These are phyloP conservation scores for Claviceps quebecensis DNA, from an alignment of 2,329 filamentous ascomycete species.

Conservation along the genomic window DNA sequence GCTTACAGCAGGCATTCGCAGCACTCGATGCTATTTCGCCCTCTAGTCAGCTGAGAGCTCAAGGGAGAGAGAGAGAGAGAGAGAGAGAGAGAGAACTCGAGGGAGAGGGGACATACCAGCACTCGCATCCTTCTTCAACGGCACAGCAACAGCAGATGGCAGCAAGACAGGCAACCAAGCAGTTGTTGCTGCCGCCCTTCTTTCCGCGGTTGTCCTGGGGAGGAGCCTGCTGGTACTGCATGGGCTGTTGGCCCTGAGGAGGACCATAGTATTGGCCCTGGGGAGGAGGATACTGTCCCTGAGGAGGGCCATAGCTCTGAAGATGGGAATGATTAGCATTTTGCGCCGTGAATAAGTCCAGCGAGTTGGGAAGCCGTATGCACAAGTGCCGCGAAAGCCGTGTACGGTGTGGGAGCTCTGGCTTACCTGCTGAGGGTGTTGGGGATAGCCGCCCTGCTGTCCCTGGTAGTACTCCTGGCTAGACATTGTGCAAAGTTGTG, in stretches of 20 bases:
- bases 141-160: slow-evolving; percentile 37
- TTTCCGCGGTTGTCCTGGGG: slow-evolving; percentile 15
- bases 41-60: neutral
- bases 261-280: slow-evolving; percentile 19
- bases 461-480: slow-evolving; percentile 28
- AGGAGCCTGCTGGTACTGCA: slow-evolving; percentile 29
- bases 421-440: slow-evolving; percentile 27
- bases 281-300: slow-evolving; percentile 19
- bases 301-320: slow-evolving; percentile 18
- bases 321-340: slow-evolving; percentile 1
- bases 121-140: slow-evolving; percentile 35
- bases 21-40: slow-evolving; percentile 21
- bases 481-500: slow-evolving; percentile 17
- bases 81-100: neutral
- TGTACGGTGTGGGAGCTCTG: neutral
- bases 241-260: slow-evolving; percentile 24
- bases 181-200: slow-evolving; percentile 24
- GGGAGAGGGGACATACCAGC: slow-evolving; percentile 23
- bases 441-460: slow-evolving; percentile 22
- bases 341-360: neutral
- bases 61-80: no score
- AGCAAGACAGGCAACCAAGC: slow-evolving; percentile 33
- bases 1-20: slow-evolving; percentile 26
- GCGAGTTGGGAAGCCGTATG: no score
- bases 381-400: no score